Percentiles rank a stretch among this genome's conserved stretches.
These are phyloP conservation scores for Populus hybrid DNA, from an alignment of 441 rosid genomes.

Conservation along the genomic window DNA sequence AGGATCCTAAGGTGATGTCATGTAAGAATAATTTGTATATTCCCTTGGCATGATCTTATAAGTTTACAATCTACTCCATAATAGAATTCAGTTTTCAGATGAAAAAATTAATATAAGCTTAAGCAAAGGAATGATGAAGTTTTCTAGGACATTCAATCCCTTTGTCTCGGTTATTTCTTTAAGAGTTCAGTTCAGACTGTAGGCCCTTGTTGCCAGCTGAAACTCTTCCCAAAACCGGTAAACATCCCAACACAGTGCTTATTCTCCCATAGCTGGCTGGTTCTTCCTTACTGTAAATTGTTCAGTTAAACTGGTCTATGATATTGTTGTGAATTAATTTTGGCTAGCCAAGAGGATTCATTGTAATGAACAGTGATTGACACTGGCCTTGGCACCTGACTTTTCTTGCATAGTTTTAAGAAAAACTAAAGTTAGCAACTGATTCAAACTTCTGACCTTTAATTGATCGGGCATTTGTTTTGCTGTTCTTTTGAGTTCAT, in stretches of 20 bases:
- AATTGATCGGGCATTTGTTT: neutral
- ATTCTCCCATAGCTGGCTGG: neutral
- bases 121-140: neutral
- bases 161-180: neutral
- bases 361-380: neutral
- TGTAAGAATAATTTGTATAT: constrained; percentile 63
- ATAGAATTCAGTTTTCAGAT: neutral
- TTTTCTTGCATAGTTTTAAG: neutral
- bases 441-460: neutral
- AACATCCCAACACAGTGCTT: neutral
- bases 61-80: constrained; percentile 7
- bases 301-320: neutral
- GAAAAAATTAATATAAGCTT: neutral
- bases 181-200: neutral
- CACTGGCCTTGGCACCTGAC: neutral
- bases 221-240: neutral
- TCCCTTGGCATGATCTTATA: constrained; percentile 17
- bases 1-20: constrained; percentile 99
- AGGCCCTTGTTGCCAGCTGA: neutral
- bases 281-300: neutral
- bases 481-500: neutral
- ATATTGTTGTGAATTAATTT: neutral
- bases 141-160: neutral
- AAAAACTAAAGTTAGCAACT: neutral
- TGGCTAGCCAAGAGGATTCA: neutral